Conservation (phyloP, 495 filamentous ascomycete species). For the Penicillium silybi region DNA sequence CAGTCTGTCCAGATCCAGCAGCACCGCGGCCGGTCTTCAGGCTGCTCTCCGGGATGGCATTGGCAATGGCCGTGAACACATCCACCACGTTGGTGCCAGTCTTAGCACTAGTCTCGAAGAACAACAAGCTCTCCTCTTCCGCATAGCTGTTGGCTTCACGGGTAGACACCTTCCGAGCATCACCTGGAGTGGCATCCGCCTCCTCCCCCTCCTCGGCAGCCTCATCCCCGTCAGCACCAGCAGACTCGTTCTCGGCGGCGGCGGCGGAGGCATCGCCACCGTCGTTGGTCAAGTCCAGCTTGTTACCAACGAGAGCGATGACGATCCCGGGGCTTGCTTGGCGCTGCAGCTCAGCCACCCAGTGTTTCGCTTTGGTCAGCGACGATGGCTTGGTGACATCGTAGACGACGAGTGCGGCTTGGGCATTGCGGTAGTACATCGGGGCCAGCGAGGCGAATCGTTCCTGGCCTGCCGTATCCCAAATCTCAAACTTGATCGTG, state of each 20-base stretch:
- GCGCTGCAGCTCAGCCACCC: slow-evolving; percentile 96
- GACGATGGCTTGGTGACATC: slow-evolving; percentile 96
- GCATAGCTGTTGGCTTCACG: slow-evolving; percentile 90
- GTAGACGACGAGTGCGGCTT: slow-evolving; percentile 98
- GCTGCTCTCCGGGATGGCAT: slow-evolving; percentile 92
- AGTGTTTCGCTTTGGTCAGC: slow-evolving; percentile 94
- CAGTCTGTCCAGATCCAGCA: slow-evolving; percentile 51
- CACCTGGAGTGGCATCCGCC: slow-evolving; percentile 58
- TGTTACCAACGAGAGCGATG: slow-evolving; percentile 96
- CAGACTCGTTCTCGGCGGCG: slow-evolving; percentile 23
- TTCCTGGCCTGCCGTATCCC: slow-evolving; percentile 98
- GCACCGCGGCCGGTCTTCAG: slow-evolving; percentile 78
- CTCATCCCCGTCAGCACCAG: slow-evolving; percentile 32
- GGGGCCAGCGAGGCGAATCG: slow-evolving; percentile 94
- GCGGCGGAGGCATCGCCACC: slow-evolving; percentile 33
- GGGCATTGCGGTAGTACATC: slow-evolving; percentile 99
- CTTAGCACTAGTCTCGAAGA: slow-evolving; percentile 98
- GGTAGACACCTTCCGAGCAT: slow-evolving; percentile 81
- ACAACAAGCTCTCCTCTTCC: slow-evolving; percentile 87
- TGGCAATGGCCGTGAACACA: slow-evolving; percentile 97
- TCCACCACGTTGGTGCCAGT: slow-evolving; percentile 88
- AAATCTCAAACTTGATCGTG: slow-evolving; percentile 99
- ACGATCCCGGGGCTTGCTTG: slow-evolving; percentile 98
- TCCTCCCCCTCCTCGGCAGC: slow-evolving; percentile 52
- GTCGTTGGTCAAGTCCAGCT: slow-evolving; percentile 78